Evolutionary conservation across 2,329 filamentous ascomycete genomes (phyloP).

Genomic region (Chalaropsis ovoidea): DNA sequence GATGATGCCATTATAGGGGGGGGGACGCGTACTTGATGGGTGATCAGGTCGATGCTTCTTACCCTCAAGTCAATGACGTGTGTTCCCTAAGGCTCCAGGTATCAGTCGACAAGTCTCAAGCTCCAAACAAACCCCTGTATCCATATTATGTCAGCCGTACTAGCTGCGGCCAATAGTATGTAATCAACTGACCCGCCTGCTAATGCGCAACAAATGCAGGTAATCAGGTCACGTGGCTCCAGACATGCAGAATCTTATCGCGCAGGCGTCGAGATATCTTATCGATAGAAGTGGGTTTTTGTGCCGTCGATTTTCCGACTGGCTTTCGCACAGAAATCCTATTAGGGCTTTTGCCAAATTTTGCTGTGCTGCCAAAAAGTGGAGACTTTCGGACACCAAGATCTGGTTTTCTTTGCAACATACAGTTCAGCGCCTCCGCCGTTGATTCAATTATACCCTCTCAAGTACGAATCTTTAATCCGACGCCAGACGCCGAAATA

Average conservation of each 20-base stretch:
- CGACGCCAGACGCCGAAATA: slow-evolving; percentile 26
- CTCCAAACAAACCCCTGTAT: slow-evolving; percentile 21
- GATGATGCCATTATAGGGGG: slow-evolving; percentile 22
- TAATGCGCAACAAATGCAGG: neutral
- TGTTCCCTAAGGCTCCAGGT: slow-evolving; percentile 20
- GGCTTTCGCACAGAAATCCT: slow-evolving; percentile 21
- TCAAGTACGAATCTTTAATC: slow-evolving; percentile 25
- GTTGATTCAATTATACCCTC: slow-evolving; percentile 25
- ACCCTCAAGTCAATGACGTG: slow-evolving; percentile 20
- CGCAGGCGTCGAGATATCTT: slow-evolving; percentile 22
- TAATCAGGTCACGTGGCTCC: neutral
- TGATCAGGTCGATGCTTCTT: slow-evolving; percentile 14
- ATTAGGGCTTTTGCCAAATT: slow-evolving; percentile 25
- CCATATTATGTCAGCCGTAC: slow-evolving; percentile 23
- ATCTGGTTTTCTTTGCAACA: slow-evolving; percentile 25
- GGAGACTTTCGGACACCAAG: slow-evolving; percentile 23
- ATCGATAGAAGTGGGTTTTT: slow-evolving; percentile 21
- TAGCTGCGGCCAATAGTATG: slow-evolving; percentile 5
- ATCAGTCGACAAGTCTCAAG: slow-evolving; percentile 11
- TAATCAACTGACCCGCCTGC: neutral
- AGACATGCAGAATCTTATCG: neutral
- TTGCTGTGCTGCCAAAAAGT: slow-evolving; percentile 24
- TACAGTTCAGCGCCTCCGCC: slow-evolving; percentile 25
- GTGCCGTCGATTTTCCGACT: slow-evolving; percentile 22
- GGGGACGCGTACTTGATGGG: neutral